A percentile compares a stretch with the other conserved stretches of the same genome.
Conservation (phyloP, 768 basidiomycete genomes). For the Crepidotus variabilis region DNA sequence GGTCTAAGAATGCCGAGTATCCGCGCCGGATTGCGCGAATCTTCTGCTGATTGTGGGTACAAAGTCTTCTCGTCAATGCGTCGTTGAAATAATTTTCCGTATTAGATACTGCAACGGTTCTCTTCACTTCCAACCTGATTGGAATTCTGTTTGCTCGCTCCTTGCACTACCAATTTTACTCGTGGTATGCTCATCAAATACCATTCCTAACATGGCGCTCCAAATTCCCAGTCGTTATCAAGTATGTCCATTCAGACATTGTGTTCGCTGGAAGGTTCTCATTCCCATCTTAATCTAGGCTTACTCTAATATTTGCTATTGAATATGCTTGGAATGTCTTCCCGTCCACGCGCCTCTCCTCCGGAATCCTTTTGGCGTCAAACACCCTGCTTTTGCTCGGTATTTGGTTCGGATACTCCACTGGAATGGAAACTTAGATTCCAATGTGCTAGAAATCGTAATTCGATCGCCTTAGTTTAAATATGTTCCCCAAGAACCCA, state of each 20-base stretch:
- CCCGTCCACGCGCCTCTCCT: constrained; percentile 73
- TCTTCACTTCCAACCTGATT: constrained; percentile 90
- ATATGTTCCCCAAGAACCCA: too few species aligned
- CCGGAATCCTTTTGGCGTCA: constrained; percentile 46
- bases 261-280: constrained; percentile 3
- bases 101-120: constrained; percentile 70
- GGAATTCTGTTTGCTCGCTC: constrained; percentile 92
- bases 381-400: constrained; percentile 44
- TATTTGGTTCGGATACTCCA: constrained; percentile 26
- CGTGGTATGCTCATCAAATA: constrained; percentile 92
- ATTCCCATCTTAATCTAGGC: constrained; percentile 33
- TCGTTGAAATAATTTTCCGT: background rate
- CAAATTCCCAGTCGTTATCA: constrained; percentile 54
- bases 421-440: constrained; percentile 6
- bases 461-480: too few species aligned
- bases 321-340: constrained; percentile 90
- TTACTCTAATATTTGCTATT: constrained; percentile 54
- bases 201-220: constrained; percentile 82
- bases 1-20: constrained; percentile 48
- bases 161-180: constrained; percentile 96
- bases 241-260: constrained; percentile 40
- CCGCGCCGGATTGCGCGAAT: constrained; percentile 41
- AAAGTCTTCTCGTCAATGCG: constrained; percentile 9
- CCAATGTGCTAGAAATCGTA: too few species aligned
- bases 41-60: constrained; percentile 64